Evolutionary conservation across 768 basidiomycete species (phyloP).

Genomic region (Lactarius quietus): DNA sequence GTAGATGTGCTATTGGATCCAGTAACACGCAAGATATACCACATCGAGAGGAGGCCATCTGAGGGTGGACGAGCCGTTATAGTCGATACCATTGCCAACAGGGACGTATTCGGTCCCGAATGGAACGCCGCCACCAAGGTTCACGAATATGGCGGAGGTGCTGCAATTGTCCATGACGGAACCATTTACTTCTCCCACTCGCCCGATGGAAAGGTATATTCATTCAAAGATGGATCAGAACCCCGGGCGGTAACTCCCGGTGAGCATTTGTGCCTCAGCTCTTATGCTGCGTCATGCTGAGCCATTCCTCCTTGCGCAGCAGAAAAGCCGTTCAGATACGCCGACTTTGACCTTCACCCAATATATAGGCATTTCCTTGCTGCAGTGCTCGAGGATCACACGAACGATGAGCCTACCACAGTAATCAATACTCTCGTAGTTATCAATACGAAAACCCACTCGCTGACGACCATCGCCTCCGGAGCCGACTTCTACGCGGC

Average conservation of each 20-base stretch:
- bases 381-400: constrained; percentile 71
- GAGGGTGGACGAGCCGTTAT: constrained; percentile 55
- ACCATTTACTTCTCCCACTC: constrained; percentile 58
- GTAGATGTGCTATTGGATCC: constrained; percentile 53
- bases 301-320: neutral
- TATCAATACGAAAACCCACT: constrained; percentile 47
- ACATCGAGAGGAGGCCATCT: constrained; percentile 56
- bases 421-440: constrained; percentile 56
- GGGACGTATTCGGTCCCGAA: constrained; percentile 50
- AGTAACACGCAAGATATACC: constrained; percentile 44
- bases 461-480: constrained; percentile 43
- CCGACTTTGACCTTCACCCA: constrained; percentile 60
- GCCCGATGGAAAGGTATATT: constrained; percentile 52
- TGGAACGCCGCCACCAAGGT: constrained; percentile 59
- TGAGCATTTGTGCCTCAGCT: constrained; percentile 31
- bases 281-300: neutral
- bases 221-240: constrained; percentile 30
- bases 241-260: constrained; percentile 58
- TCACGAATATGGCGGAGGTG: constrained; percentile 70
- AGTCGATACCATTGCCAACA: constrained; percentile 45
- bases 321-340: constrained; percentile 56
- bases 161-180: constrained; percentile 49
- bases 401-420: constrained; percentile 44
- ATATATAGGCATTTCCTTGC: constrained; percentile 49
- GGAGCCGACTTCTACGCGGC: constrained; percentile 73